These are phyloP conservation scores for Amanita subjunquillea DNA, from an alignment of 768 basidiomycete species.

Conservation along the genomic window DNA sequence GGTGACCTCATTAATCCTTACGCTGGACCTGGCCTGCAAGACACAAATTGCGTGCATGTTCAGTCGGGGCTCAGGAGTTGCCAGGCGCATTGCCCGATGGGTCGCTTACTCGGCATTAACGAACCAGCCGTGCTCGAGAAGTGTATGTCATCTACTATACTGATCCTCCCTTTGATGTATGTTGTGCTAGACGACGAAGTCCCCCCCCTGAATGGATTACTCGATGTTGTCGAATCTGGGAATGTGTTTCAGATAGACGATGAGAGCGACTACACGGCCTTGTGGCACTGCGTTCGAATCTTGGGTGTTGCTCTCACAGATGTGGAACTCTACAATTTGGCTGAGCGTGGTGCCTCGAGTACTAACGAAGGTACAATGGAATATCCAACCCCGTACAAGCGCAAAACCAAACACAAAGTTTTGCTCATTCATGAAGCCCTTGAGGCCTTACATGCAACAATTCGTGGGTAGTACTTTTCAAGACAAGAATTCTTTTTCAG, in stretches of 20 bases:
- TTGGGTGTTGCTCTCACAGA: slow-evolving; percentile 51
- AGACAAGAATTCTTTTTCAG: neutral
- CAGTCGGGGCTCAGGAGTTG: slow-evolving; percentile 35
- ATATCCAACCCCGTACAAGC: slow-evolving; percentile 11
- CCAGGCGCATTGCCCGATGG: slow-evolving; percentile 46
- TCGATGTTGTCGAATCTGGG: slow-evolving; percentile 32
- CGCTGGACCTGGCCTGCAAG: slow-evolving; percentile 38
- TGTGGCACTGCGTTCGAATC: slow-evolving; percentile 44
- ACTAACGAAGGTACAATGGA: slow-evolving; percentile 3
- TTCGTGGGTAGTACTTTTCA: slow-evolving; percentile 34
- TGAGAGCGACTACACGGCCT: slow-evolving; percentile 50
- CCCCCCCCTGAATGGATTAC: slow-evolving; percentile 41
- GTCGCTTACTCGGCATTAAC: slow-evolving; percentile 42
- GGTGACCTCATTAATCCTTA: slow-evolving; percentile 27
- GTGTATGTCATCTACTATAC: slow-evolving; percentile 29
- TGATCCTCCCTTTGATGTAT: slow-evolving; percentile 9
- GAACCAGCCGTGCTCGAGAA: slow-evolving; percentile 11
- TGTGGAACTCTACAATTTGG: slow-evolving; percentile 42
- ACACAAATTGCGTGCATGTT: slow-evolving; percentile 40
- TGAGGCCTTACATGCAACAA: slow-evolving; percentile 45
- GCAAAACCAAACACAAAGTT: slow-evolving; percentile 27
- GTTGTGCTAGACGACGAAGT: slow-evolving; percentile 25
- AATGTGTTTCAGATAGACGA: slow-evolving; percentile 43
- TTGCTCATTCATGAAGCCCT: slow-evolving; percentile 38
- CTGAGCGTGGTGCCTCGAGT: slow-evolving; percentile 26